Evolutionary conservation across 305 asterid species (phyloP).

Genomic region (Euphrasia arctica): DNA sequence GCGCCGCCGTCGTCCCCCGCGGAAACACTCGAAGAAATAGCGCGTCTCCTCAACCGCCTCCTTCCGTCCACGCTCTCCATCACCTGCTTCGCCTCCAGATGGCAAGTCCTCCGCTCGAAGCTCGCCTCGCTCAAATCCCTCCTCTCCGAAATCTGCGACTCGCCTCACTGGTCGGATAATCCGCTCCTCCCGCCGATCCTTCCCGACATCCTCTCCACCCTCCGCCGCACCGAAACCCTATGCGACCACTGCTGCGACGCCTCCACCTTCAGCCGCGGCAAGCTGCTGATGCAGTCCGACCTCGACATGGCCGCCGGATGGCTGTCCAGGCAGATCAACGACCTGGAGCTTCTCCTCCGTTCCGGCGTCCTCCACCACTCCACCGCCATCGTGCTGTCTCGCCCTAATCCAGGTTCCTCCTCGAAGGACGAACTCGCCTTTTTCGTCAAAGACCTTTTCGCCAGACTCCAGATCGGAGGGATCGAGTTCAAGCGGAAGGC

Average conservation of each 20-base stretch:
- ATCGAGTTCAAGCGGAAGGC: constrained; percentile 83
- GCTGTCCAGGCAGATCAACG: constrained; percentile 60
- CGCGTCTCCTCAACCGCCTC: constrained; percentile 36
- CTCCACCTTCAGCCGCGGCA: constrained; percentile 45
- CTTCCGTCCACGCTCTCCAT: constrained; percentile 53
- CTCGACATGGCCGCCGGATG: constrained; percentile 87
- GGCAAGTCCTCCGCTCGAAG: constrained; percentile 73
- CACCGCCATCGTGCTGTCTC: constrained; percentile 85
- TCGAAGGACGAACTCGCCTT: constrained; percentile 62
- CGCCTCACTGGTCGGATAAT: constrained; percentile 80
- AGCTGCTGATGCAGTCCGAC: constrained; percentile 92
- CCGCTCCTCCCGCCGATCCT: constrained; percentile 59
- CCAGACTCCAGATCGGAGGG: constrained; percentile 91
- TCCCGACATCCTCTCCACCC: constrained; percentile 53
- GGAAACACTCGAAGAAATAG: constrained; percentile 39
- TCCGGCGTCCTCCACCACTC: constrained; percentile 91
- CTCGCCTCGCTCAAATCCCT: constrained; percentile 50
- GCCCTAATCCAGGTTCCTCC: constrained; percentile 49
- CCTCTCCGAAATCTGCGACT: constrained; percentile 52
- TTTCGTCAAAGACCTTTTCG: constrained; percentile 65
- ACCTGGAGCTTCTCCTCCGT: constrained; percentile 69
- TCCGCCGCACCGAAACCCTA: constrained; percentile 54
- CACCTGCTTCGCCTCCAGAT: constrained; percentile 59
- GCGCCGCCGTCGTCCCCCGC: constrained; percentile 36
- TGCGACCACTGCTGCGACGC: constrained; percentile 50